Evolutionary conservation across 202 grass and related monocot genomes (phyloP), one percentile per base, ranked within the genome.

Genomic region (Tripidium arundinaceum): DNA sequence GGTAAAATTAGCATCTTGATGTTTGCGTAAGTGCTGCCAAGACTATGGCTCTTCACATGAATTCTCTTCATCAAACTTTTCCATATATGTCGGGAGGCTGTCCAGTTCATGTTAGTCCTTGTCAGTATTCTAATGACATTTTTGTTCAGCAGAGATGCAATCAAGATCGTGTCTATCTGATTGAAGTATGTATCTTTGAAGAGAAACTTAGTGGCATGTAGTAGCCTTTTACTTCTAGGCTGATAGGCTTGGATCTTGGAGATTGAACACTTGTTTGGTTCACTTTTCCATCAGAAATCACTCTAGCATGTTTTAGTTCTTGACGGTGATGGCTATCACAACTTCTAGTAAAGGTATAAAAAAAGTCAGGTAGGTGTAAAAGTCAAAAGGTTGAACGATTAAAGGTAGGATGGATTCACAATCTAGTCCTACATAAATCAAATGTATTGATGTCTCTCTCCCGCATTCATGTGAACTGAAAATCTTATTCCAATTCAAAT

Each of bases 341-440:
- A 27, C 24, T 72, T 75, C 34, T 27, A 72, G 72, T 57, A 43
- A 8, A 69, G 8, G 11, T 65, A 52, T 27, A 12, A 40, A 65
- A 65, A 55, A 77, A 49, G 18, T 50, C 21, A 77, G 10, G 65
- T 18, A 47, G 21, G n/a, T 22, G 9, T 50, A 62, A 28, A 39
- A 62, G 11, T 57, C 36, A 21, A 54, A 71, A 72, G 18, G 57
- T 72, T 79, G 0, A 62, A 79, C 72, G 1, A 43, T 34, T 65
- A 22, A 36, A 25, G 25, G 12, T 65, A 62, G 43, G 57, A 5
- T 15, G 22, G 24, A 86, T 31, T 50, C 40, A 68, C 11, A 62
- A 54, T 70, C 42, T 64, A 82, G 57, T 27, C 25, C 57, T 49
- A 19, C 39, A 77, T 37, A 77, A 87, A 82, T 13, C 28, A 52